phyloP scores from a whole-genome alignment of 116 monocot species.

The Thalassia testudinum region DNA sequence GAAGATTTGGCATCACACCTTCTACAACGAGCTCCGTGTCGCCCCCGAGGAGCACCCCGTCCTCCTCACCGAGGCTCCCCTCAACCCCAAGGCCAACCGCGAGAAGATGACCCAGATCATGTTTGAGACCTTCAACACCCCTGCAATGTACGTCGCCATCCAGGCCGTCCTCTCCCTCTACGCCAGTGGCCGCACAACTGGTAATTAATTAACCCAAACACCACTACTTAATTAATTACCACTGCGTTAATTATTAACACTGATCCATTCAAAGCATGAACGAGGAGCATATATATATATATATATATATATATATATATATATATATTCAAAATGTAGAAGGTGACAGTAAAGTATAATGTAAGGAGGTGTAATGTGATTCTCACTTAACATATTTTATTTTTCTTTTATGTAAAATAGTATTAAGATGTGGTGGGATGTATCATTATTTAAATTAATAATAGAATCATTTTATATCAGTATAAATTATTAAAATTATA shows the following conservation, averaged over 20 bases:
- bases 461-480: no score
- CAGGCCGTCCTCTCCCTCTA: conserved; percentile 15
- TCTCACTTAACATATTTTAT: no score
- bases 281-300: no score
- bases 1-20: conserved; percentile 19
- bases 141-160: conserved; percentile 11
- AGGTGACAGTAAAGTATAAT: no score
- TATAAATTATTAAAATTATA: no score
- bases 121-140: conserved; percentile 12
- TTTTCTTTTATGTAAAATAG: no score
- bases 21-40: conserved; percentile 20
- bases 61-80: conserved; percentile 14
- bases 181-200: conserved; percentile 15
- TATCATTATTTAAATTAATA: no score
- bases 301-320: neutral
- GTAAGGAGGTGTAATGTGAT: no score
- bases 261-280: neutral
- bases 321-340: neutral
- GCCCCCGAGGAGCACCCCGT: conserved; percentile 20
- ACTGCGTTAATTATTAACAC: neutral
- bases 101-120: conserved; percentile 19
- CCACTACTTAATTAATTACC: neutral
- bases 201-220: neutral
- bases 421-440: no score
- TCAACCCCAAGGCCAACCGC: conserved; percentile 14